Evolutionary conservation across 2,329 filamentous ascomycete species (phyloP).

Genomic region (Hymenotorrendiella dingleyae): DNA sequence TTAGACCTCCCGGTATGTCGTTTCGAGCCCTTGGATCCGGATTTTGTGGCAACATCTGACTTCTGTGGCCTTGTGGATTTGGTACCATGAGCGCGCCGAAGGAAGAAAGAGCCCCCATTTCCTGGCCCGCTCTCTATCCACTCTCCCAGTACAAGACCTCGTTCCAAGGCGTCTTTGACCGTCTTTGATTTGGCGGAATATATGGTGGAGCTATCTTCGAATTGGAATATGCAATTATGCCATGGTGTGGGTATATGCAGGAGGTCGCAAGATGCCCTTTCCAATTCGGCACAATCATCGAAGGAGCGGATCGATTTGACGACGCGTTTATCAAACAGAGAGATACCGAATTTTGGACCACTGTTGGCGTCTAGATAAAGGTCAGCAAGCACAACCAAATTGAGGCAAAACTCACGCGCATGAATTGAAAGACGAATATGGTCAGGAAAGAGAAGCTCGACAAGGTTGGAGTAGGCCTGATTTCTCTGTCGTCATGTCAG

Average conservation of each 20-base stretch:
- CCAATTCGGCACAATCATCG: background rate
- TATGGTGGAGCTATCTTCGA: background rate
- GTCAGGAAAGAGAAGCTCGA: conserved; percentile 6
- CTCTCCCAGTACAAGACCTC: background rate
- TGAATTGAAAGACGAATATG: conserved; percentile 6
- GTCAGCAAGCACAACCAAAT: background rate
- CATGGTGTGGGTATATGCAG: conserved; percentile 4
- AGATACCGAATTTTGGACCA: conserved; percentile 4
- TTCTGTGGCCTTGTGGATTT: too few species aligned
- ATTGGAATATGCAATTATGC: conserved; percentile 5
- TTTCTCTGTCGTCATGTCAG: conserved; percentile 1
- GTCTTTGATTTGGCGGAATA: conserved; percentile 5
- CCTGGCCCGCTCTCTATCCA: background rate
- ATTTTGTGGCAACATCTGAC: too few species aligned
- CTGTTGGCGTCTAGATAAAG: background rate
- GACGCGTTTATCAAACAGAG: conserved; percentile 3
- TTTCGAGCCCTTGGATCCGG: too few species aligned
- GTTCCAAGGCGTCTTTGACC: conserved; percentile 3
- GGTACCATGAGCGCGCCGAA: too few species aligned
- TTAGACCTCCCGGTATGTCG: too few species aligned
- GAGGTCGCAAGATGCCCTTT: conserved; percentile 1
- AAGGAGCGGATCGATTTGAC: conserved; percentile 1
- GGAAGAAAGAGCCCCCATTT: background rate
- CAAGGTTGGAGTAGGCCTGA: conserved; percentile 6
- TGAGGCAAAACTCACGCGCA: conserved; percentile 2